phyloP scores from a whole-genome alignment of 257 asterid species.

The Ajuga chamaepitys region DNA sequence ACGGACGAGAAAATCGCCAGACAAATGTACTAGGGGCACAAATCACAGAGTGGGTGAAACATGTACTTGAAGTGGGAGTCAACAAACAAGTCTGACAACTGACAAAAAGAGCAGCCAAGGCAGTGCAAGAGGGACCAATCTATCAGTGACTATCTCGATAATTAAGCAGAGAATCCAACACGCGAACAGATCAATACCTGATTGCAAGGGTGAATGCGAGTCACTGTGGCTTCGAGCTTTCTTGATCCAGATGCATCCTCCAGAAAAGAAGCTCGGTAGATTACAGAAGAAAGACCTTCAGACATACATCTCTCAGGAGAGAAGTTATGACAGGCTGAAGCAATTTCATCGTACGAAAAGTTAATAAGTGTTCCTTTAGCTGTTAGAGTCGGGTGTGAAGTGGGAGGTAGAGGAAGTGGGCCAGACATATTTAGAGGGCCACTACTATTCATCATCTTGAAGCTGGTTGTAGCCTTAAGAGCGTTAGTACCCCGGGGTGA shows the following conservation, averaged over 20 bases:
- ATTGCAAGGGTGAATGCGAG: slow-evolving; percentile 67
- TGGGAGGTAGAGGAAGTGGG: slow-evolving; percentile 81
- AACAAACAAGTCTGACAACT: no score
- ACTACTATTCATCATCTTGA: slow-evolving; percentile 48
- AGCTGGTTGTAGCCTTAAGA: slow-evolving; percentile 58
- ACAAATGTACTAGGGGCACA: not conserved
- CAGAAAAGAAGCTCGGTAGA: slow-evolving; percentile 74
- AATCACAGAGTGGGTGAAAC: not conserved
- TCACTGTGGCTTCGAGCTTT: slow-evolving; percentile 78
- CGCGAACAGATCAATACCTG: slow-evolving; percentile 42
- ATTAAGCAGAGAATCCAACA: not conserved
- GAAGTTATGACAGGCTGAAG: slow-evolving; percentile 86
- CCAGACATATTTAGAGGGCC: slow-evolving; percentile 77
- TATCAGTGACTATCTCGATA: not conserved
- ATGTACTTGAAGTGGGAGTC: not conserved
- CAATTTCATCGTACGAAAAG: slow-evolving; percentile 70
- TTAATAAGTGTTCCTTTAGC: slow-evolving; percentile 43
- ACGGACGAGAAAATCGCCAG: not conserved
- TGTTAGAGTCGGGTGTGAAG: slow-evolving; percentile 39
- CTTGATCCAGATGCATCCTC: slow-evolving; percentile 48
- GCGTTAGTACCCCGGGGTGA: slow-evolving; percentile 46
- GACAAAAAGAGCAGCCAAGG: not conserved
- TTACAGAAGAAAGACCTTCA: slow-evolving; percentile 85
- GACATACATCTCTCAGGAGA: slow-evolving; percentile 86
- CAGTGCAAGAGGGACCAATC: not conserved